Evolutionary conservation across 139 green algal genomes (phyloP).

Genomic region (Micractinium sp.): DNA sequence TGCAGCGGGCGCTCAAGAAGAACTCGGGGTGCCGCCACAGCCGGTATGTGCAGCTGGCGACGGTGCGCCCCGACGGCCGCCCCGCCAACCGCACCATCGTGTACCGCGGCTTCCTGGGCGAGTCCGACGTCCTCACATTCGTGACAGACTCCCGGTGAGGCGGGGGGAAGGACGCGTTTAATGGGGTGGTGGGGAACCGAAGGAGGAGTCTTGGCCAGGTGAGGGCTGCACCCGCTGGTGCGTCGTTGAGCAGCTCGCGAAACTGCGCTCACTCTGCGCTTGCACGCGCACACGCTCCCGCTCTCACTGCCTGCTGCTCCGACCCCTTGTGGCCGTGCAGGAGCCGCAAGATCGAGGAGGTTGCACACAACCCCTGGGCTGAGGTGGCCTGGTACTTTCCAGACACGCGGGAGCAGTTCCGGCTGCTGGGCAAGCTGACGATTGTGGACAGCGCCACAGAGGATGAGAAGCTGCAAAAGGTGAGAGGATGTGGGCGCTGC

Average conservation of each 20-base stretch:
- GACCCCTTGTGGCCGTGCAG: background rate
- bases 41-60: constrained; percentile 83
- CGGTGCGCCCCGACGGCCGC: constrained; percentile 65
- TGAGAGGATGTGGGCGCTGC: background rate
- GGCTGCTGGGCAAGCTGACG: constrained; percentile 62
- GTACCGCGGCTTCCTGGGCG: constrained; percentile 70
- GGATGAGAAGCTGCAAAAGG: constrained; percentile 47
- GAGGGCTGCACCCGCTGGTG: too few species aligned
- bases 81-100: constrained; percentile 84
- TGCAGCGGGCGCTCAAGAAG: constrained; percentile 25
- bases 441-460: constrained; percentile 51
- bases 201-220: background rate
- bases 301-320: background rate
- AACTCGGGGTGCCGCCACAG: constrained; percentile 32
- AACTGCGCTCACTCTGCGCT: too few species aligned
- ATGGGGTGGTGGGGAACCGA: background rate
- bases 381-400: constrained; percentile 87
- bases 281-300: too few species aligned
- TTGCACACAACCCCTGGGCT: constrained; percentile 53
- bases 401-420: constrained; percentile 72
- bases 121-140: constrained; percentile 68
- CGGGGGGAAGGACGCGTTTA: background rate
- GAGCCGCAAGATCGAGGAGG: constrained; percentile 60
- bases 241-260: too few species aligned
- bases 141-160: constrained; percentile 75